A percentile compares a stretch with the other conserved stretches of the same genome.
Conservation (phyloP, 495 filamentous ascomycete species). For the Sabuloglossum arenarium region DNA sequence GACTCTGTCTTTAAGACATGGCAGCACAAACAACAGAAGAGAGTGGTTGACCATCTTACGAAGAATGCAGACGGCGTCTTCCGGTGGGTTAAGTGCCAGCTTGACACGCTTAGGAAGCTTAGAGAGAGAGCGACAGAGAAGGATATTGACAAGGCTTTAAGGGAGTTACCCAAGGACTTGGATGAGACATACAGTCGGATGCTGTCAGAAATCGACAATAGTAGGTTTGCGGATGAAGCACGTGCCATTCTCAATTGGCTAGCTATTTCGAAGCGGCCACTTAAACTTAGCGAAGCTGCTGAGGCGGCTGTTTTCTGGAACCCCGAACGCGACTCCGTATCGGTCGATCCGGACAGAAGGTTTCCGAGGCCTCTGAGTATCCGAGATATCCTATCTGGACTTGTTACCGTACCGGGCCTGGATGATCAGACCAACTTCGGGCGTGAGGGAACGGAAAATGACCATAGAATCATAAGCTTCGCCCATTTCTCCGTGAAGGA, state of each 20-base stretch:
- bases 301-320: slow-evolving; percentile 5
- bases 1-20: slow-evolving; percentile 6
- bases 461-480: slow-evolving; percentile 2
- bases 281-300: slow-evolving; percentile 8
- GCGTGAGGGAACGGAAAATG: not conserved
- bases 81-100: slow-evolving; percentile 12
- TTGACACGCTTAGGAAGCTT: slow-evolving; percentile 6
- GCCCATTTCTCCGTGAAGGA: slow-evolving; percentile 15
- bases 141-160: slow-evolving; percentile 7
- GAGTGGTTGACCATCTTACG: slow-evolving; percentile 3
- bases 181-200: slow-evolving; percentile 15
- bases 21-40: not conserved
- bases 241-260: slow-evolving; percentile 10
- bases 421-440: not conserved
- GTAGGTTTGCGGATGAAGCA: slow-evolving; percentile 3
- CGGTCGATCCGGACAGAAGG: slow-evolving; percentile 6
- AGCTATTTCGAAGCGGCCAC: slow-evolving; percentile 8
- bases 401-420: slow-evolving; percentile 1
- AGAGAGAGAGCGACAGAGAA: slow-evolving; percentile 1
- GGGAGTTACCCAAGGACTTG: slow-evolving; percentile 8
- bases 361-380: slow-evolving; percentile 3
- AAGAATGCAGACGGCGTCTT: slow-evolving; percentile 3
- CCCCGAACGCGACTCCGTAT: not conserved
- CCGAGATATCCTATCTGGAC: slow-evolving; percentile 8
- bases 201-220: slow-evolving; percentile 6